phyloP scores from a whole-genome alignment of 257 asterid genomes.

The Ballota nigra region DNA sequence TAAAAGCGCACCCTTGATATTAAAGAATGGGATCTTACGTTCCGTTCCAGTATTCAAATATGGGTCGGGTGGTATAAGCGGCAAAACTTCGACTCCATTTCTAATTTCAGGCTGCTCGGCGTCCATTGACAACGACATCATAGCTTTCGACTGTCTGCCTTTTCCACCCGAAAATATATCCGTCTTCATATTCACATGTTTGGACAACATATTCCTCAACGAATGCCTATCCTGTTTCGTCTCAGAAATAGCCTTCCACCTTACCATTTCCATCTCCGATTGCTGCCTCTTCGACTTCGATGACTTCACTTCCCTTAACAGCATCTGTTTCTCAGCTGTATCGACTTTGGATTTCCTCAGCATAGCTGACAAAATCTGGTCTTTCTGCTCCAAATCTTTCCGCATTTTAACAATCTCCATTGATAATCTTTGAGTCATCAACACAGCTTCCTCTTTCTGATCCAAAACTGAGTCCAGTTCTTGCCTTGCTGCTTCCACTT shows the following conservation, averaged over 20 bases:
- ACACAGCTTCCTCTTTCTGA: conserved; percentile 65
- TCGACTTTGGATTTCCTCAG: conserved; percentile 78
- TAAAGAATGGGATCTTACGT: conserved; percentile 41
- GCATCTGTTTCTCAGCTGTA: conserved; percentile 69
- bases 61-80: conserved; percentile 36
- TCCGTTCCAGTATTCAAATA: conserved; percentile 39
- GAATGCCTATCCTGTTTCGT: conserved; percentile 56
- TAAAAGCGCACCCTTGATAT: not conserved
- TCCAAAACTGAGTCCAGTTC: conserved; percentile 59
- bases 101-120: conserved; percentile 32
- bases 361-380: conserved; percentile 83
- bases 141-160: conserved; percentile 27
- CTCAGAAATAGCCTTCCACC: conserved; percentile 43
- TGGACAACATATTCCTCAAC: conserved; percentile 59
- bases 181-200: conserved; percentile 40
- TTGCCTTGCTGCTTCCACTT: conserved; percentile 65
- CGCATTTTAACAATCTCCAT: conserved; percentile 63
- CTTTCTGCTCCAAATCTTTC: conserved; percentile 76
- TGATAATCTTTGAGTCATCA: conserved; percentile 65
- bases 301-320: conserved; percentile 58
- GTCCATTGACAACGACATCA: conserved; percentile 15
- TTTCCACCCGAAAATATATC: conserved; percentile 40
- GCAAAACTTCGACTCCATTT: conserved; percentile 29
- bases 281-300: conserved; percentile 61
- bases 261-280: conserved; percentile 49